Evolutionary conservation across 2,329 filamentous ascomycete genomes (phyloP).

Genomic region (Myriosclerotinia duriaeana): DNA sequence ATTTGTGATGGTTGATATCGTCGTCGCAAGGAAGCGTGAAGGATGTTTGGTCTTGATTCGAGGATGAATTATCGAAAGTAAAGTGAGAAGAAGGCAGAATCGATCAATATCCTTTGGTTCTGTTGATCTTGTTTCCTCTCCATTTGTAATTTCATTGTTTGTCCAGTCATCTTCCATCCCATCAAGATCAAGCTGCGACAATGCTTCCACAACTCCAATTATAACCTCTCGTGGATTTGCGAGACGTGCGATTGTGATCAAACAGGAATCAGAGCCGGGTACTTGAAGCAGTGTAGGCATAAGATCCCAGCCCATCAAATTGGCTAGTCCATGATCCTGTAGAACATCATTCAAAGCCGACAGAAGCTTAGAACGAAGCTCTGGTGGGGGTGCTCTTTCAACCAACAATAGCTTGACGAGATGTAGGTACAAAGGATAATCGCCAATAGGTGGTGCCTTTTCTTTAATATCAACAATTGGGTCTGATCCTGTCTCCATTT

Average conservation of each 20-base stretch:
- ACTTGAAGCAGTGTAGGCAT: slow-evolving; percentile 71
- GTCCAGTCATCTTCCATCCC: slow-evolving; percentile 40
- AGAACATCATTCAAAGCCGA: too few species aligned
- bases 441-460: slow-evolving; percentile 5
- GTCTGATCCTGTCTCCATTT: background rate
- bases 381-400: too few species aligned
- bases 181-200: slow-evolving; percentile 58
- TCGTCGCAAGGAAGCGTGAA: slow-evolving; percentile 74
- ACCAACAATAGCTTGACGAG: too few species aligned
- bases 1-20: slow-evolving; percentile 68
- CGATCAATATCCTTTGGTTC: slow-evolving; percentile 44
- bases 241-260: slow-evolving; percentile 71
- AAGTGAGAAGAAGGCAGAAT: slow-evolving; percentile 68
- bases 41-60: slow-evolving; percentile 76
- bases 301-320: slow-evolving; percentile 81
- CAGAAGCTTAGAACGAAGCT: too few species aligned
- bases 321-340: slow-evolving; percentile 41
- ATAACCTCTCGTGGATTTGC: slow-evolving; percentile 82
- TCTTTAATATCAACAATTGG: background rate
- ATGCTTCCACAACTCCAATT: slow-evolving; percentile 72
- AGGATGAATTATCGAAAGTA: slow-evolving; percentile 71
- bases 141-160: slow-evolving; percentile 27
- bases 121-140: slow-evolving; percentile 28
- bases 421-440: background rate
- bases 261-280: slow-evolving; percentile 66